phyloP scores from a whole-genome alignment of 257 asterid genomes.

The Solanum tarapatanum region DNA sequence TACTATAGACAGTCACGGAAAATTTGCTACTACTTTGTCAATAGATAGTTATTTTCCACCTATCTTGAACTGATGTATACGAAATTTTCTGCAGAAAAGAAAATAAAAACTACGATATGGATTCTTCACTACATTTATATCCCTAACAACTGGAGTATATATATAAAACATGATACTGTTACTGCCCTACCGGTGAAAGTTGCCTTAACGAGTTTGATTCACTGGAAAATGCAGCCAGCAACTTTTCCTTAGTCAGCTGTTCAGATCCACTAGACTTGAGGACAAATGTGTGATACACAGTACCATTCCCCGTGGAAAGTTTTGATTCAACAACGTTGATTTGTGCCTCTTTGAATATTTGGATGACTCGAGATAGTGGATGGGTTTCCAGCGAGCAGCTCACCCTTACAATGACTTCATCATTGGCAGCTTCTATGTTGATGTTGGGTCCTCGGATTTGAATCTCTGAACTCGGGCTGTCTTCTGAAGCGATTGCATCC shows the following conservation, averaged over 20 bases:
- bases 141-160: neutral
- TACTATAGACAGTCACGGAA: neutral
- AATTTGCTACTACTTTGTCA: neutral
- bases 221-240: slow-evolving; percentile 39
- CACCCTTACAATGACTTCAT: slow-evolving; percentile 47
- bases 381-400: slow-evolving; percentile 51
- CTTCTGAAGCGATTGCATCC: slow-evolving; percentile 26
- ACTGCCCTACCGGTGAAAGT: slow-evolving; percentile 15
- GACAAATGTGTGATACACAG: slow-evolving; percentile 63
- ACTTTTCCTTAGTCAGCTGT: slow-evolving; percentile 57
- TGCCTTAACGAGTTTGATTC: slow-evolving; percentile 22
- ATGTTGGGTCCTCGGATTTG: slow-evolving; percentile 20
- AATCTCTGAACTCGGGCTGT: slow-evolving; percentile 15
- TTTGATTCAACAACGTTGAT: slow-evolving; percentile 49
- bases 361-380: slow-evolving; percentile 58
- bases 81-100: neutral
- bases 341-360: slow-evolving; percentile 44
- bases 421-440: slow-evolving; percentile 25
- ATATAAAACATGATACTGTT: neutral
- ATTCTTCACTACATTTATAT: neutral
- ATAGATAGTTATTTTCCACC: slow-evolving; percentile 1
- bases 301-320: slow-evolving; percentile 43
- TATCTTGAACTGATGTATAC: neutral
- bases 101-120: neutral
- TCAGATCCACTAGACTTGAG: slow-evolving; percentile 60